These are phyloP conservation scores for Penicillium chermesinum DNA, from an alignment of 495 filamentous ascomycete genomes.

Conservation along the genomic window DNA sequence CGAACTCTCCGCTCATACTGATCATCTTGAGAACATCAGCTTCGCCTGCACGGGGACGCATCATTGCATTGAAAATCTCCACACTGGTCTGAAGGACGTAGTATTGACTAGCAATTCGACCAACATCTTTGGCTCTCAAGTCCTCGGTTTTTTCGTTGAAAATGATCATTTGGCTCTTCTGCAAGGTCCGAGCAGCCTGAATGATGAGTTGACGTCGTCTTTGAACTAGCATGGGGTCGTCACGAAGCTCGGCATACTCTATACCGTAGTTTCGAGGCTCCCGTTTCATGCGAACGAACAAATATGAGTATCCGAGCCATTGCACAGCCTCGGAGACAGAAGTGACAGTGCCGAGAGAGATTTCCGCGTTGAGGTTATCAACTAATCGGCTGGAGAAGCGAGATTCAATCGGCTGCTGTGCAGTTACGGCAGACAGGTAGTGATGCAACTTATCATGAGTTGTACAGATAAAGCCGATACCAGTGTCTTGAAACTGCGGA, in stretches of 20 bases:
- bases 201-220: constrained; percentile 78
- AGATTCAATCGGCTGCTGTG: constrained; percentile 95
- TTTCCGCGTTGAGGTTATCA: constrained; percentile 95
- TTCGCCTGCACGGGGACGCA: constrained; percentile 75
- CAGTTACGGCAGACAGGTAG: constrained; percentile 87
- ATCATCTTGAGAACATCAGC: constrained; percentile 92
- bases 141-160: constrained; percentile 93
- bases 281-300: constrained; percentile 92
- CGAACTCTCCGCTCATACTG: constrained; percentile 92
- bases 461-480: constrained; percentile 95
- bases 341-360: constrained; percentile 89
- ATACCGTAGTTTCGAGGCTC: constrained; percentile 95
- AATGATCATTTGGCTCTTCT: constrained; percentile 96
- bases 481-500: constrained; percentile 92
- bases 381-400: constrained; percentile 84
- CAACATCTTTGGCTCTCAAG: constrained; percentile 85
- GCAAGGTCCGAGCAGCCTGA: constrained; percentile 76
- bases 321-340: constrained; percentile 90
- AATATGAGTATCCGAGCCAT: constrained; percentile 96
- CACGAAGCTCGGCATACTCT: constrained; percentile 80
- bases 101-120: constrained; percentile 93
- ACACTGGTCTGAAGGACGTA: constrained; percentile 92
- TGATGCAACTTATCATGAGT: constrained; percentile 89
- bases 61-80: constrained; percentile 90
- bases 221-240: constrained; percentile 81